These are phyloP conservation scores for Ammopiptanthus mongolicus DNA, from an alignment of 306 rosid genomes.

Conservation along the genomic window DNA sequence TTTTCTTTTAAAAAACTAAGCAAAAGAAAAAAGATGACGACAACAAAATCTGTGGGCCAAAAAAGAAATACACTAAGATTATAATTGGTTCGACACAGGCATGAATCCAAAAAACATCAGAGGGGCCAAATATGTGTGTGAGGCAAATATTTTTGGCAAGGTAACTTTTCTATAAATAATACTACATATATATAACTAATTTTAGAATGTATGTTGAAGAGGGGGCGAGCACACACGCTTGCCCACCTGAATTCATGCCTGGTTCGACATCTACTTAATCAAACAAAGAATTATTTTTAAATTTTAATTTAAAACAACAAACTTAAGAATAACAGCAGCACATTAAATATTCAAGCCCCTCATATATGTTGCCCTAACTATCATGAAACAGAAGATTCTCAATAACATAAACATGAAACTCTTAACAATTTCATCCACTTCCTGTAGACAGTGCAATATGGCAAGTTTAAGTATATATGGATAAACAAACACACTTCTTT, in stretches of 20 bases:
- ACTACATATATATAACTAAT: too few species aligned
- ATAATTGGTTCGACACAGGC: too few species aligned
- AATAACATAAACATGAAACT: not conserved
- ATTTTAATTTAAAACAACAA: not conserved
- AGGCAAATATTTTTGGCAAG: too few species aligned
- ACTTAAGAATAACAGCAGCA: not conserved
- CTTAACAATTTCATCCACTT: not conserved
- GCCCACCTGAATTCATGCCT: too few species aligned
- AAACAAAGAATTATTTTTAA: not conserved
- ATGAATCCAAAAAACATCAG: too few species aligned
- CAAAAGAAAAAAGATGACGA: not conserved
- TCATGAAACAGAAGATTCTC: not conserved
- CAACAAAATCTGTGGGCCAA: not conserved
- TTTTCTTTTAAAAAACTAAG: too few species aligned
- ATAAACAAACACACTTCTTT: not conserved
- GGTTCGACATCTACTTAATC: not conserved
- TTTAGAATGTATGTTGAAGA: too few species aligned
- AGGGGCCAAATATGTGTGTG: too few species aligned
- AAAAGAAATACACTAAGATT: not conserved
- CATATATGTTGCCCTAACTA: not conserved
- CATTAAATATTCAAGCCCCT: not conserved
- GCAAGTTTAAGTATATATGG: constrained; percentile 1
- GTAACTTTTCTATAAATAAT: too few species aligned
- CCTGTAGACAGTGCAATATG: not conserved
- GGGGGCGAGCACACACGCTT: too few species aligned